Conservation (phyloP, 2,329 filamentous ascomycete species). For the Lecanicillium sp. region DNA sequence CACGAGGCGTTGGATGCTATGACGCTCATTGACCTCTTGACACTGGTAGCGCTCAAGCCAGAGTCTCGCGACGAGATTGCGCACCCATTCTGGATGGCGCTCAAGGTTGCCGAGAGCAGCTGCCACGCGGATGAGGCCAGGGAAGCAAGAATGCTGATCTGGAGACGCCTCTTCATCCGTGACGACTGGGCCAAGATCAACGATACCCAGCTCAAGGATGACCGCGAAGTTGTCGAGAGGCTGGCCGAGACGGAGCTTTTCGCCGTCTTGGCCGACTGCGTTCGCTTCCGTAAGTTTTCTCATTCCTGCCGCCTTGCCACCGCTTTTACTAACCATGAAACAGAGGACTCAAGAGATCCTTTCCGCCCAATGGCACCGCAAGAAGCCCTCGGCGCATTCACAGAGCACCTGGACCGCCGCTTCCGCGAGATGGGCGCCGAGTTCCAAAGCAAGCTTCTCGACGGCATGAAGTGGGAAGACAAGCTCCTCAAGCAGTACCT, state of each 20-base stretch:
- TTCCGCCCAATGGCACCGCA: constrained; percentile 42
- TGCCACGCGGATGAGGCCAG: constrained; percentile 49
- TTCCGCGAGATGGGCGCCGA: constrained; percentile 53
- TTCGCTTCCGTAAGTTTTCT: constrained; percentile 52
- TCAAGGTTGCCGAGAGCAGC: constrained; percentile 51
- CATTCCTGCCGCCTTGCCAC: too few relatives aligned
- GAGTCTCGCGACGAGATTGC: constrained; percentile 44
- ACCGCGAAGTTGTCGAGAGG: constrained; percentile 55
- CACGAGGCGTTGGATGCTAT: constrained; percentile 63
- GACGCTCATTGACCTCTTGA: constrained; percentile 67
- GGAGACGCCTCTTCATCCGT: constrained; percentile 76
- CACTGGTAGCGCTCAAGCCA: constrained; percentile 52
- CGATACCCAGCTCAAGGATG: constrained; percentile 66
- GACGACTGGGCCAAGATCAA: constrained; percentile 82
- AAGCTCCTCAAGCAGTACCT: constrained; percentile 55
- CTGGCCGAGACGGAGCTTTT: constrained; percentile 62
- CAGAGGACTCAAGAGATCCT: constrained; percentile 34
- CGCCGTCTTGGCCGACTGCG: constrained; percentile 56
- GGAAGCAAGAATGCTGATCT: constrained; percentile 59
- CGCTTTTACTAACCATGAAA: not conserved
- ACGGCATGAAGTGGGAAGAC: constrained; percentile 69
- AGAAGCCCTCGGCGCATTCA: constrained; percentile 51
- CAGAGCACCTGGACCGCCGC: constrained; percentile 53
- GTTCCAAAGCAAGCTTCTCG: constrained; percentile 58
- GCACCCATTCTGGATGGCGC: constrained; percentile 68